These are phyloP conservation scores for Cyclotella choctawhatcheeana DNA, from an alignment of 108 stramenopile species.

Conservation along the genomic window DNA sequence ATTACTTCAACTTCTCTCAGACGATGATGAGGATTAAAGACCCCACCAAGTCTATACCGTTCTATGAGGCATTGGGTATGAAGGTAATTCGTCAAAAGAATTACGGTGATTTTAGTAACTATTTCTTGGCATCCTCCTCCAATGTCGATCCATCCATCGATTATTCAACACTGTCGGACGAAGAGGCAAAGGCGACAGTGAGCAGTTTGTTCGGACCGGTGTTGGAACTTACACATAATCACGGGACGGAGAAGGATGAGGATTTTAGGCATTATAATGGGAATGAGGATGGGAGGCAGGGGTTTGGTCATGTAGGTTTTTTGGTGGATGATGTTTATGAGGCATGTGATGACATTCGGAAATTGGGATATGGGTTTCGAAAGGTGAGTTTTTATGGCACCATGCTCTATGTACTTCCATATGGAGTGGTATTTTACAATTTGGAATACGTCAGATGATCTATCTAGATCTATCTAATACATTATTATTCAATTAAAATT, in stretches of 20 bases:
- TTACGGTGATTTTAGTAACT: conserved; percentile 92
- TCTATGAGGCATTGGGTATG: conserved; percentile 91
- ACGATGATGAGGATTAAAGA: conserved; percentile 98
- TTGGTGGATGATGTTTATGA: conserved; percentile 95
- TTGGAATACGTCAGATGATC: too few species aligned
- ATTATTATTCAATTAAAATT: too few species aligned
- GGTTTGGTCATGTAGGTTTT: conserved; percentile 98
- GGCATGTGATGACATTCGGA: conserved; percentile 82
- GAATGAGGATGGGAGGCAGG: conserved; percentile 94
- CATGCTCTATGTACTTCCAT: too few species aligned
- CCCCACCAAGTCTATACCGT: conserved; percentile 82
- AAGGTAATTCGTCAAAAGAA: conserved; percentile 77
- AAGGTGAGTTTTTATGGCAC: conserved; percentile 55
- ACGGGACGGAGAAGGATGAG: conserved; percentile 90
- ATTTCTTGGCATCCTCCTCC: conserved; percentile 87
- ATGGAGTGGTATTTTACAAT: too few species aligned
- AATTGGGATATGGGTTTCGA: conserved; percentile 79
- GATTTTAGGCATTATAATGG: conserved; percentile 89
- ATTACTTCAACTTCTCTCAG: conserved; percentile 89
- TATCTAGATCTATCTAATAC: too few species aligned
- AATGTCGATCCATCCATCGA: conserved; percentile 51
- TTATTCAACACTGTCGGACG: conserved; percentile 48
- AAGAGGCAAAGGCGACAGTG: conserved; percentile 38
- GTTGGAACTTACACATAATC: conserved; percentile 95
- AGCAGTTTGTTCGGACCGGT: conserved; percentile 69